A percentile compares a stretch with the other conserved stretches of the same genome.
These are phyloP conservation scores for Chrysanthemum lavandulifolium DNA, from an alignment of 129 eudicot genomes.

Conservation along the genomic window DNA sequence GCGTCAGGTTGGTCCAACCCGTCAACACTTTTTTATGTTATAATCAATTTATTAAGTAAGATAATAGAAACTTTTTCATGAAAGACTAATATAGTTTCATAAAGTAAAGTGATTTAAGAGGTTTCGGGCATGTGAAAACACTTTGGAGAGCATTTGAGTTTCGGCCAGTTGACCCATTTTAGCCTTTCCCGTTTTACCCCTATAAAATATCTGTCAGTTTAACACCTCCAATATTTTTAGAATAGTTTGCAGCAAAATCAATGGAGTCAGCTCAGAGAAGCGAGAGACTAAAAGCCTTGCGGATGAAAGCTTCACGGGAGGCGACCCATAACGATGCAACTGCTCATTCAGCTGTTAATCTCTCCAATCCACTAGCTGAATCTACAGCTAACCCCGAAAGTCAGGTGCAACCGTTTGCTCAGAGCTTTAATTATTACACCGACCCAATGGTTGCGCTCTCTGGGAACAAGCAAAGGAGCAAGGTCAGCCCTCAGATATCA, in stretches of 20 bases:
- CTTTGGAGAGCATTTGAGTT: no score
- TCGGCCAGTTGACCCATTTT: no score
- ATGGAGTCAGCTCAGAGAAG: constrained; percentile 92
- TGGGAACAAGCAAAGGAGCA: constrained; percentile 54
- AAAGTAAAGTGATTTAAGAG: no score
- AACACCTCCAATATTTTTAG: background rate
- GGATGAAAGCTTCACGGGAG: constrained; percentile 64
- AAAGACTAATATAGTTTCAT: no score
- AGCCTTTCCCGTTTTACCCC: no score
- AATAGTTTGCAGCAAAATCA: constrained; percentile 21
- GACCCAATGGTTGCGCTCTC: constrained; percentile 7
- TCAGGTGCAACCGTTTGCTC: constrained; percentile 33
- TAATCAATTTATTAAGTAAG: no score
- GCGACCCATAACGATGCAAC: constrained; percentile 18
- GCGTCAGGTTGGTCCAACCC: no score
- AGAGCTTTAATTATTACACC: background rate
- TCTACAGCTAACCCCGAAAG: constrained; percentile 29
- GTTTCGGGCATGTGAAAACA: no score
- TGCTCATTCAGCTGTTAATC: constrained; percentile 35
- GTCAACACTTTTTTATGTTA: no score
- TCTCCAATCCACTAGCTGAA: constrained; percentile 72
- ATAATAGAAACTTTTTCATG: no score
- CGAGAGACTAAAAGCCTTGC: constrained; percentile 83
- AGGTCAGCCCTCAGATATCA: constrained; percentile 54
- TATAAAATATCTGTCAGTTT: no score